Evolutionary conservation across 2,329 filamentous ascomycete genomes (phyloP).

Genomic region (Aureobasidium uvarum): DNA sequence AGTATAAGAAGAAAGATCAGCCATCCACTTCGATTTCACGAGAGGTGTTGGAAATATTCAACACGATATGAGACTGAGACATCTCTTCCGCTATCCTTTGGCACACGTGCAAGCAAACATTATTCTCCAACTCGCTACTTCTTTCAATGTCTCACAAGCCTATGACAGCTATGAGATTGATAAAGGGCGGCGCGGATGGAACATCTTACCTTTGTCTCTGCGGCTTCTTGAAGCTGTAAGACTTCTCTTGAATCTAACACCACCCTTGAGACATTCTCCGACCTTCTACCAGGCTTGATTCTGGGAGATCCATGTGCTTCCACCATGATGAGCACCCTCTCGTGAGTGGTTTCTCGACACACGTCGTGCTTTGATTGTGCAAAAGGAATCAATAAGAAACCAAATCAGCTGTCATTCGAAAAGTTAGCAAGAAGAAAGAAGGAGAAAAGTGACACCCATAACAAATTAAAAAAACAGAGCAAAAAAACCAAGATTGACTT

Average conservation of each 20-base stretch:
- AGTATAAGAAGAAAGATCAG: neutral
- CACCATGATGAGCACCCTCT: neutral
- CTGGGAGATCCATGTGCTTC: neutral
- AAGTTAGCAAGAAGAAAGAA: neutral
- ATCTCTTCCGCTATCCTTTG: neutral
- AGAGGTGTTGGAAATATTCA: neutral
- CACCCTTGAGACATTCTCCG: neutral
- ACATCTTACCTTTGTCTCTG: conserved; percentile 1
- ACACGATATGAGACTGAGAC: conserved; percentile 7
- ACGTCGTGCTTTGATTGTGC: too few species aligned
- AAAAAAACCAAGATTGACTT: neutral
- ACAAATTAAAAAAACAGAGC: neutral
- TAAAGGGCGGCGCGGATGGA: neutral
- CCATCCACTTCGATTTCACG: neutral
- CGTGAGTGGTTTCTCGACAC: neutral
- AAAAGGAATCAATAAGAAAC: too few species aligned
- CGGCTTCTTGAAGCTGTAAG: neutral
- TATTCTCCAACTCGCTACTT: neutral
- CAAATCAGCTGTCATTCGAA: too few species aligned
- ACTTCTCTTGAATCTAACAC: neutral
- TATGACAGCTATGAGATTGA: neutral
- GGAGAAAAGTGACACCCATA: too few species aligned
- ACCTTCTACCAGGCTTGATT: neutral
- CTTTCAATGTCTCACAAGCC: neutral
- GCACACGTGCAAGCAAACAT: neutral